Percentiles rank a stretch among this genome's conserved stretches.
These are phyloP conservation scores for Ganoderma lingzhi DNA, from an alignment of 1,284 basidiomycete species.

Conservation along the genomic window DNA sequence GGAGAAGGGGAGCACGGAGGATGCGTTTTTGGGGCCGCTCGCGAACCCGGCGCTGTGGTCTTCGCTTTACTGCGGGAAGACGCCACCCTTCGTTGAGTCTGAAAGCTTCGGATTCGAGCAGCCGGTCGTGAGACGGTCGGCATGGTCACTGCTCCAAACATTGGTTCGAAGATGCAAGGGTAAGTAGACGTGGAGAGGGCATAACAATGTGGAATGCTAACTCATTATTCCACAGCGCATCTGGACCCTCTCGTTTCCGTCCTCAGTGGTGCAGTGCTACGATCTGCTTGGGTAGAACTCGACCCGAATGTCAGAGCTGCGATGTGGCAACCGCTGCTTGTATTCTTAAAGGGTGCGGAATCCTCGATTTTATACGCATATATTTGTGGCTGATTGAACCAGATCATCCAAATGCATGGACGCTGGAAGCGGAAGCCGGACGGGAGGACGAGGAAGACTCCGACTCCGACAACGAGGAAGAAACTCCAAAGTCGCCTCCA, in stretches of 20 bases:
- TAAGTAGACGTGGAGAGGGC: conserved; percentile 32
- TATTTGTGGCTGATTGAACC: conserved; percentile 2
- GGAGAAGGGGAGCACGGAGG: conserved; percentile 20
- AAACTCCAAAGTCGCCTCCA: conserved; percentile 24
- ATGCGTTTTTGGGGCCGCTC: conserved; percentile 48
- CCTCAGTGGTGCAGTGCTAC: conserved; percentile 68
- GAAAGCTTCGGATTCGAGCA: conserved; percentile 67
- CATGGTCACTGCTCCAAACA: conserved; percentile 61
- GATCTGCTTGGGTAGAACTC: conserved; percentile 81
- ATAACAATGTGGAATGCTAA: not conserved
- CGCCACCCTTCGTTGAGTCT: conserved; percentile 53
- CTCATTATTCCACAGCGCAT: conserved; percentile 40
- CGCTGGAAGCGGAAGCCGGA: conserved; percentile 46
- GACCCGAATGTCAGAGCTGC: conserved; percentile 70
- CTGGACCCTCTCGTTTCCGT: conserved; percentile 51
- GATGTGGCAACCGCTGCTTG: conserved; percentile 77
- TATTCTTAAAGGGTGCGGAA: conserved; percentile 74
- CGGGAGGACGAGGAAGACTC: conserved; percentile 41
- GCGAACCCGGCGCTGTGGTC: conserved; percentile 68
- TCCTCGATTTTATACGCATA: conserved; percentile 16
- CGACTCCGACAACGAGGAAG: conserved; percentile 47
- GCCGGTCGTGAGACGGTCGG: conserved; percentile 71
- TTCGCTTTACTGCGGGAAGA: conserved; percentile 54
- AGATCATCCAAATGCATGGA: conserved; percentile 76
- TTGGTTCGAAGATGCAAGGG: conserved; percentile 55